Percentiles rank a stretch among this genome's conserved stretches.
phyloP scores from a whole-genome alignment of 1,139 yeast species.

The Lodderomyces metapsilosis region DNA sequence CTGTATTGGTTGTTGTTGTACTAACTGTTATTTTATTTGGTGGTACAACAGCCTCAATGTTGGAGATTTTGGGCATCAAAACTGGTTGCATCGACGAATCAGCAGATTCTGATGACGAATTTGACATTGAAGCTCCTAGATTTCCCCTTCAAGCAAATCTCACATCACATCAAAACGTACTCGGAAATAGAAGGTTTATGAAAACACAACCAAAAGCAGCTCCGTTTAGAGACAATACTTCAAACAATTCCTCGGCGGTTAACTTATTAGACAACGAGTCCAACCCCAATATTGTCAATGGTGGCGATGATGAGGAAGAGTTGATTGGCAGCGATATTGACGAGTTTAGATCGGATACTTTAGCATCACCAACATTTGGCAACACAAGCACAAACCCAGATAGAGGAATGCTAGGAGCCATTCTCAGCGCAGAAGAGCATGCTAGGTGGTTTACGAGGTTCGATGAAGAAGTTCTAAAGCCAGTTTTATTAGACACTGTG shows the following conservation, averaged over 20 bases:
- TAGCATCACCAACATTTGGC: constrained; percentile 3
- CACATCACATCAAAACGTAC: constrained; percentile 13
- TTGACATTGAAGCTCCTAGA: constrained; percentile 82
- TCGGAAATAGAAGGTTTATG: constrained; percentile 37
- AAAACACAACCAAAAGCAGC: constrained; percentile 8
- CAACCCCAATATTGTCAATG: constrained; percentile 17
- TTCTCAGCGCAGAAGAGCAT: constrained; percentile 66
- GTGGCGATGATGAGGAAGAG: constrained; percentile 33
- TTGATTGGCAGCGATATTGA: constrained; percentile 39
- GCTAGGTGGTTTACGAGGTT: constrained; percentile 91
- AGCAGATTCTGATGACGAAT: constrained; percentile 84
- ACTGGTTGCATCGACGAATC: constrained; percentile 85
- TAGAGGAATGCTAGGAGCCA: constrained; percentile 40
- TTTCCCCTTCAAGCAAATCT: constrained; percentile 22
- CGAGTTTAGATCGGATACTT: constrained; percentile 24
- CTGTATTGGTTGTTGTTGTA: constrained; percentile 94
- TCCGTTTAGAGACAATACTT: constrained; percentile 11
- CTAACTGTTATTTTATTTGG: constrained; percentile 95
- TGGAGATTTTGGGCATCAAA: constrained; percentile 88
- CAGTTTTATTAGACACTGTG: constrained; percentile 74
- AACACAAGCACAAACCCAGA: constrained; percentile 3
- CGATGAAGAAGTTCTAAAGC: constrained; percentile 94
- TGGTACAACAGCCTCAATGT: constrained; percentile 98
- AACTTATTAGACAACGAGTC: constrained; percentile 9
- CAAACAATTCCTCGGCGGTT: constrained; percentile 8